Conservation (phyloP, 2,329 filamentous ascomycete species). For the Didymella glomerata region DNA sequence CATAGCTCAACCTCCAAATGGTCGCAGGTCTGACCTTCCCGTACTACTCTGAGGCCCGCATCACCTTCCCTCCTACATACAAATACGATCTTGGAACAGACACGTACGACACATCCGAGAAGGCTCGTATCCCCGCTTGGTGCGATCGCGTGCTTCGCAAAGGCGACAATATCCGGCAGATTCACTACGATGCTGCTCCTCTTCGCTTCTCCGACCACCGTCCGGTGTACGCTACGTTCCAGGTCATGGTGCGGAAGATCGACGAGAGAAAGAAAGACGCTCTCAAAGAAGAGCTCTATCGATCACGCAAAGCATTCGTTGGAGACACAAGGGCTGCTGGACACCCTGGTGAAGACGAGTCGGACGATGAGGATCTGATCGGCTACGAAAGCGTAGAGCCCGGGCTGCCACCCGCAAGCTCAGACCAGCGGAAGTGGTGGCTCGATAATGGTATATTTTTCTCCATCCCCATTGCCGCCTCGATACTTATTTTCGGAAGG, state of each 20-base stretch:
- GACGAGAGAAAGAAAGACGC: slow-evolving; percentile 76
- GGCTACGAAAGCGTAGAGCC: slow-evolving; percentile 85
- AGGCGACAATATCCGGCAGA: slow-evolving; percentile 81
- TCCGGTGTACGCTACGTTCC: slow-evolving; percentile 91
- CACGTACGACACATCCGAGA: slow-evolving; percentile 92
- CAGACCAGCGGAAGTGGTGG: slow-evolving; percentile 71
- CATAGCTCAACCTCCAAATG: slow-evolving; percentile 91
- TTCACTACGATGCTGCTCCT: slow-evolving; percentile 82
- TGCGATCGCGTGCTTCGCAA: slow-evolving; percentile 92
- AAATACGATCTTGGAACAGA: slow-evolving; percentile 92
- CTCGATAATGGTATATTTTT: slow-evolving; percentile 68
- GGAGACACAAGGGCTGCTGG: slow-evolving; percentile 68
- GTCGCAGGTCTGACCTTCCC: slow-evolving; percentile 87
- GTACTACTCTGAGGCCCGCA: slow-evolving; percentile 88
- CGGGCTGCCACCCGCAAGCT: slow-evolving; percentile 71
- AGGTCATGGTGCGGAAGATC: slow-evolving; percentile 81
- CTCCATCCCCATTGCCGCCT: slow-evolving; percentile 51
- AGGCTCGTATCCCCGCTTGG: slow-evolving; percentile 94
- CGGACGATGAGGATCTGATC: slow-evolving; percentile 80
- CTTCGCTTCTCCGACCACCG: slow-evolving; percentile 92
- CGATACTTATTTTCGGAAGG: slow-evolving; percentile 54
- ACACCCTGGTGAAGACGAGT: slow-evolving; percentile 61
- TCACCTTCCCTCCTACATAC: slow-evolving; percentile 92
- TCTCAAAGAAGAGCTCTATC: slow-evolving; percentile 79
- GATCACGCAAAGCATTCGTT: slow-evolving; percentile 70